A percentile compares a stretch with the other conserved stretches of the same genome.
Conservation (phyloP, 306 rosid genomes). For the Delonix regia region DNA sequence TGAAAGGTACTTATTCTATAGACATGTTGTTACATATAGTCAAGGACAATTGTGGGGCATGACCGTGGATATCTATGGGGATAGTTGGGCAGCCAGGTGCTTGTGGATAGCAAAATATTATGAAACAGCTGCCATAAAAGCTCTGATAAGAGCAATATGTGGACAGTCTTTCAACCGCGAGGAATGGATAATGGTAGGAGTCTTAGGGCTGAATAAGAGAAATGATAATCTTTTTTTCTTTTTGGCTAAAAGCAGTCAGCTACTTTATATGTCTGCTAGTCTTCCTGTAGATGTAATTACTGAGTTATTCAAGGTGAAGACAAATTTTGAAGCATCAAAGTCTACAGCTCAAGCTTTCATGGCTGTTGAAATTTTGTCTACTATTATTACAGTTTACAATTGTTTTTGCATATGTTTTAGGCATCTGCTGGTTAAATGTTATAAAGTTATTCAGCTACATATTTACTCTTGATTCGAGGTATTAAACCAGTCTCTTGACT, state of each 20-base stretch:
- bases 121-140: not conserved
- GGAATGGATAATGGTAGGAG: not conserved
- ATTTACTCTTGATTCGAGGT: conserved; percentile 13
- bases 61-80: not conserved
- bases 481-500: conserved; percentile 21
- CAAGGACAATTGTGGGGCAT: not conserved
- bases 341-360: not conserved
- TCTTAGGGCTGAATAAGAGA: not conserved
- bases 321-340: not conserved
- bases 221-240: too few relatives aligned
- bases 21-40: not conserved
- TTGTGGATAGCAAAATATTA: conserved; percentile 19
- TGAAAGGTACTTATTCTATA: conserved; percentile 1
- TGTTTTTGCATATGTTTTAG: not conserved
- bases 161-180: not conserved
- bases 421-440: conserved; percentile 11
- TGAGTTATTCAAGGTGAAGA: not conserved
- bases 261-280: not conserved
- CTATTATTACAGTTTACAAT: not conserved
- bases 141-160: not conserved
- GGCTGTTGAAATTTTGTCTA: not conserved
- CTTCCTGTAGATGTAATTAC: not conserved
- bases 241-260: not conserved
- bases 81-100: not conserved
- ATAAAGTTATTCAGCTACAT: not conserved